Evolutionary conservation across 1,284 basidiomycete genomes (phyloP).

Genomic region (Hortiboletus rubellus): DNA sequence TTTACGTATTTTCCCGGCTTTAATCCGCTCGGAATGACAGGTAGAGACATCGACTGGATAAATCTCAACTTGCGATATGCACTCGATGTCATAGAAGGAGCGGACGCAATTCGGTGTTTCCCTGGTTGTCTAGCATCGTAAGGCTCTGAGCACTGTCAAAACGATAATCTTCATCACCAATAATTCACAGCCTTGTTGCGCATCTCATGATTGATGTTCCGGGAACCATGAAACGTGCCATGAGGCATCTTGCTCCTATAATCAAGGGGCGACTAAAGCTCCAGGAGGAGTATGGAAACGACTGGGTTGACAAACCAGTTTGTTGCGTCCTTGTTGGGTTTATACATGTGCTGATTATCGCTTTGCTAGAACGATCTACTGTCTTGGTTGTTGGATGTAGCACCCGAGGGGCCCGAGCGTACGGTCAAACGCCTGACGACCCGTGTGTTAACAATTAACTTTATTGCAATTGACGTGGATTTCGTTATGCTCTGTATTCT

Average conservation of each 20-base stretch:
- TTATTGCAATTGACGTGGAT: constrained; percentile 40
- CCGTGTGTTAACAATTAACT: constrained; percentile 38
- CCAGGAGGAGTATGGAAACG: constrained; percentile 31
- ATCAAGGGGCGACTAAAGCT: constrained; percentile 38
- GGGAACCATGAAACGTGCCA: no score
- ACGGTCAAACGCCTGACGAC: constrained; percentile 31
- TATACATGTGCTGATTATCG: constrained; percentile 15
- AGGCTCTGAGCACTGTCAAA: constrained; percentile 4
- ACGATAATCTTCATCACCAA: no score
- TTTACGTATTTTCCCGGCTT: neutral
- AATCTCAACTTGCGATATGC: constrained; percentile 23
- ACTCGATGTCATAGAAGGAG: constrained; percentile 32
- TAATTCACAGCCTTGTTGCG: constrained; percentile 15
- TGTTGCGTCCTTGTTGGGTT: neutral
- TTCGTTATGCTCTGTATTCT: neutral
- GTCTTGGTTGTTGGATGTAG: constrained; percentile 45
- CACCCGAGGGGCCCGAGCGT: constrained; percentile 27
- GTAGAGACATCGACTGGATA: constrained; percentile 40
- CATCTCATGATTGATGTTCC: no score
- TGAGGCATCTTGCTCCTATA: constrained; percentile 21
- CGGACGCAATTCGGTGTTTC: constrained; percentile 32
- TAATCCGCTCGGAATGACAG: constrained; percentile 20
- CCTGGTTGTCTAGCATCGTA: constrained; percentile 43
- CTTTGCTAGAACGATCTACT: constrained; percentile 25
- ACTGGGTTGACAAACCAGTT: constrained; percentile 42